Conservation (phyloP, 169 alveolate genomes). For the Eimeria zaria region DNA sequence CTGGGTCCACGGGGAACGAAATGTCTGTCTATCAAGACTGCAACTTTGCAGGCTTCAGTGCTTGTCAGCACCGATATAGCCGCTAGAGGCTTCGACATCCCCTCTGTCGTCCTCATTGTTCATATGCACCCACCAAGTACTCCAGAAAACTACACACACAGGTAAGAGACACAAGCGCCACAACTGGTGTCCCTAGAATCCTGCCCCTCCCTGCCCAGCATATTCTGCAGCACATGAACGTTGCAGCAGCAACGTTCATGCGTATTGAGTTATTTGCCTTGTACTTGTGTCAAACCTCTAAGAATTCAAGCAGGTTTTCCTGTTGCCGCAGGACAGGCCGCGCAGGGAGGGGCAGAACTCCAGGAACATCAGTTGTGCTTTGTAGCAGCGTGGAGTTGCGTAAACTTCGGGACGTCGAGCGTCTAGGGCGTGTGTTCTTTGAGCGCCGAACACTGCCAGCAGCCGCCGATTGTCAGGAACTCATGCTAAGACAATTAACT, state of each 20-base stretch:
- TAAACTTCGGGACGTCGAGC: slow-evolving; percentile 54
- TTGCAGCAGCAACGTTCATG: too few relatives aligned
- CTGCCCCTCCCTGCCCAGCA: too few relatives aligned
- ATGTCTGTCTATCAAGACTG: neutral
- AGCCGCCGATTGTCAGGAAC: slow-evolving; percentile 66
- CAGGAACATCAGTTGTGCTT: slow-evolving; percentile 58
- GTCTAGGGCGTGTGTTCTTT: slow-evolving; percentile 4
- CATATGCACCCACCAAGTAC: slow-evolving; percentile 89
- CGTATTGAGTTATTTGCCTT: neutral
- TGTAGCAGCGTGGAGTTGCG: slow-evolving; percentile 54
- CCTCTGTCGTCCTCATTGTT: slow-evolving; percentile 93
- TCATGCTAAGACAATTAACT: slow-evolving; percentile 37
- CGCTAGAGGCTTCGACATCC: slow-evolving; percentile 99
- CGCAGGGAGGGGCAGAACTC: slow-evolving; percentile 58
- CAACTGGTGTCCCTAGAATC: too few relatives aligned
- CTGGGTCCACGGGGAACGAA: neutral
- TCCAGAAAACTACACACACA: slow-evolving; percentile 58
- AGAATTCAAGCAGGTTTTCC: neutral
- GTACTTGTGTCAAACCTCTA: neutral
- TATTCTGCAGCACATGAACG: too few relatives aligned
- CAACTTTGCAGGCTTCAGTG: slow-evolving; percentile 84
- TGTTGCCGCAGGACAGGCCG: slow-evolving; percentile 72
- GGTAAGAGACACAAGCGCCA: slow-evolving; percentile 20
- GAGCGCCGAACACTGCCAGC: slow-evolving; percentile 72
- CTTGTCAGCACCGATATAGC: slow-evolving; percentile 99